Evolutionary conservation across 140 eudicot species (phyloP).

Genomic region (Bidens hawaiensis): DNA sequence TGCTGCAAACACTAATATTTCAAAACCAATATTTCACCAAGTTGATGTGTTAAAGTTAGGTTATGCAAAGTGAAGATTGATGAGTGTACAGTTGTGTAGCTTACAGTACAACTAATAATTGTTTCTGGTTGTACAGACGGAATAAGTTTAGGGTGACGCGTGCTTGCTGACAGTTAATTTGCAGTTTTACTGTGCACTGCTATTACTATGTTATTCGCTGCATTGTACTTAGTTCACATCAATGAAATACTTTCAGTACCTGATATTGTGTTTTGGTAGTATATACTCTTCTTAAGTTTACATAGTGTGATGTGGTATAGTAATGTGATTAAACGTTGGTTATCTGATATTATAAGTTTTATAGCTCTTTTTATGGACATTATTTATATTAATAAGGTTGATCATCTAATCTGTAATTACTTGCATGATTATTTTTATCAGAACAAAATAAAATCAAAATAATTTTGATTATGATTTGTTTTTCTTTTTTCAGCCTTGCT

Average conservation of each 20-base stretch:
- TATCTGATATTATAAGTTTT: not conserved
- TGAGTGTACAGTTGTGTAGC: not conserved
- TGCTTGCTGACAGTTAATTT: slow-evolving; percentile 11
- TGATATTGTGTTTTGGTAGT: slow-evolving; percentile 2
- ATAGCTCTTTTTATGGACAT: slow-evolving; percentile 4
- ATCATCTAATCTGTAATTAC: slow-evolving; percentile 4
- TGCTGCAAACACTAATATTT: not conserved
- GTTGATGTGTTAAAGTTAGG: too few species aligned
- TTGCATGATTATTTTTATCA: not conserved
- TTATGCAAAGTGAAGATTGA: slow-evolving; percentile 3
- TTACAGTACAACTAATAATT: not conserved
- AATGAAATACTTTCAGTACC: not conserved
- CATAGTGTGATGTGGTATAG: not conserved
- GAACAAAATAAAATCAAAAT: not conserved
- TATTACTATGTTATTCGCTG: not conserved
- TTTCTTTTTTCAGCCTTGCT: slow-evolving; percentile 68
- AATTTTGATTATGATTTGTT: slow-evolving; percentile 5
- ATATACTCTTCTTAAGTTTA: not conserved
- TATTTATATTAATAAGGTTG: not conserved
- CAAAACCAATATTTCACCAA: too few species aligned
- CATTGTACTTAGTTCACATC: slow-evolving; percentile 11
- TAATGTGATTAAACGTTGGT: not conserved
- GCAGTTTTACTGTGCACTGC: not conserved
- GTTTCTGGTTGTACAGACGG: slow-evolving; percentile 16
- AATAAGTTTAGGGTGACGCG: not conserved